These are phyloP conservation scores for Abortiporus biennis DNA, from an alignment of 1,284 basidiomycete genomes.

Conservation along the genomic window DNA sequence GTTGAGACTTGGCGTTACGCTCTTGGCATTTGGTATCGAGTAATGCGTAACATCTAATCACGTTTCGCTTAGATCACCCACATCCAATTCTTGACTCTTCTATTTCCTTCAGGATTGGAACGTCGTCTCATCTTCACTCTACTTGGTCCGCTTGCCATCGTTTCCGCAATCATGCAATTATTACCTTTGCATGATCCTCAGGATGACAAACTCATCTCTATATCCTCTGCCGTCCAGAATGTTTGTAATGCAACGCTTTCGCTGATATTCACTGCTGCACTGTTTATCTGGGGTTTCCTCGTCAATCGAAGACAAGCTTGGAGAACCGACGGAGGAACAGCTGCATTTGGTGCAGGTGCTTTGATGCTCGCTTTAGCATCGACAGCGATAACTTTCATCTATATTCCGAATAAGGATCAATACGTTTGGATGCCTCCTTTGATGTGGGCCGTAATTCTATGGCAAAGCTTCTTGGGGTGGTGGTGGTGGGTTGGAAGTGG, in stretches of 20 bases:
- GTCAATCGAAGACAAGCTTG: conserved; percentile 91
- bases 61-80: conserved; percentile 72
- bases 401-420: conserved; percentile 76
- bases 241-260: conserved; percentile 95
- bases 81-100: conserved; percentile 94
- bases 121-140: conserved; percentile 83
- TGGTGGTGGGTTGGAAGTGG: conserved; percentile 98
- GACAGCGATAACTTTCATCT: conserved; percentile 81
- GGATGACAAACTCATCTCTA: conserved; percentile 38
- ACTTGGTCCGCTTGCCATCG: conserved; percentile 86
- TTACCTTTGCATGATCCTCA: conserved; percentile 52
- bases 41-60: not conserved
- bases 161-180: conserved; percentile 83
- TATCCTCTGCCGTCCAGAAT: conserved; percentile 82
- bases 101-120: conserved; percentile 94
- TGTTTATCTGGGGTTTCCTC: conserved; percentile 90
- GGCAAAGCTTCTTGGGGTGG: conserved; percentile 91
- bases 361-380: conserved; percentile 73
- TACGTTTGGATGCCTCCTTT: conserved; percentile 83
- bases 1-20: not conserved
- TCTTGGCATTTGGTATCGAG: not conserved
- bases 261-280: conserved; percentile 85
- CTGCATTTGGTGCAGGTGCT: conserved; percentile 85
- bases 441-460: conserved; percentile 83
- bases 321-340: conserved; percentile 94